phyloP scores from a whole-genome alignment of 441 rosid species.

The Codiaeum variegatum region DNA sequence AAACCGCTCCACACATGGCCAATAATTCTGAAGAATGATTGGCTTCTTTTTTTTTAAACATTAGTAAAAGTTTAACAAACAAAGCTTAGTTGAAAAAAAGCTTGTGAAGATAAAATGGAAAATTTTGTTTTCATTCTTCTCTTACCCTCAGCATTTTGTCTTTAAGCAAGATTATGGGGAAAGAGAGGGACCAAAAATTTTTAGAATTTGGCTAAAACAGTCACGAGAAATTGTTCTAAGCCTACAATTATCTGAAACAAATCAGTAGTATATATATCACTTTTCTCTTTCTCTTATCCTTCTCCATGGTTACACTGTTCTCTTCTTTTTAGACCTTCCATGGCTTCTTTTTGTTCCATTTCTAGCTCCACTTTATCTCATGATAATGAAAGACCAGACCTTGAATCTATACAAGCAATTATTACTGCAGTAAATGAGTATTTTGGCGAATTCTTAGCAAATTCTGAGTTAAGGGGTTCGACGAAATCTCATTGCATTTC shows the following conservation, averaged over 20 bases:
- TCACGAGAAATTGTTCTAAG: conserved; percentile 38
- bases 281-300: conserved; percentile 25
- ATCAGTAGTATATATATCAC: conserved; percentile 7
- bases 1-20: no score
- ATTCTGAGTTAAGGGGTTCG: conserved; percentile 33
- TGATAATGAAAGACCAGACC: conserved; percentile 35
- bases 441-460: conserved; percentile 32
- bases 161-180: conserved; percentile 11
- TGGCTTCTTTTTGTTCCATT: conserved; percentile 40
- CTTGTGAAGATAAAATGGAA: conserved; percentile 23
- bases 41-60: neutral
- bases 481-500: conserved; percentile 45
- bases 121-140: conserved; percentile 21
- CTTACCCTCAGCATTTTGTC: conserved; percentile 30
- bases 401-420: conserved; percentile 38
- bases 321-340: conserved; percentile 21
- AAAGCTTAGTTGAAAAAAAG: neutral
- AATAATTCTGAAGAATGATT: conserved; percentile 12
- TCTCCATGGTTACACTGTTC: neutral
- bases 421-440: conserved; percentile 44
- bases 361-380: conserved; percentile 27
- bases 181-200: conserved; percentile 29
- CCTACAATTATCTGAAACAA: conserved; percentile 13
- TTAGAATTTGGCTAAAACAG: conserved; percentile 26
- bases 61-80: neutral